phyloP scores from a whole-genome alignment of 805 yeast genomes.

The Wickerhamiella spandovensis region DNA sequence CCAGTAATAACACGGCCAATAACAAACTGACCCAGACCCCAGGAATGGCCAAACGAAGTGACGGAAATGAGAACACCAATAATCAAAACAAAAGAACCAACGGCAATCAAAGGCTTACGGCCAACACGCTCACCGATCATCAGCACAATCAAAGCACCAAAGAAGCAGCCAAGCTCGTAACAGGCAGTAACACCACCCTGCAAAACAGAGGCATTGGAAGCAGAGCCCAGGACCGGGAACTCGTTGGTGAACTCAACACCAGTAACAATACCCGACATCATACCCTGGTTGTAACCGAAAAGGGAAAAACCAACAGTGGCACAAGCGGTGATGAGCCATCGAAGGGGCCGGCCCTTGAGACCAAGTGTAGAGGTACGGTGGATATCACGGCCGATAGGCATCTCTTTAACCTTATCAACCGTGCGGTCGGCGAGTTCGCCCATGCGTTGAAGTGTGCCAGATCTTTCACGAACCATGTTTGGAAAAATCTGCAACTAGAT shows the following conservation, averaged over 20 bases:
- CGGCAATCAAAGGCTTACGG: conserved; percentile 47
- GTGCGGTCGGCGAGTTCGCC: background rate
- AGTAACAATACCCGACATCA: conserved; percentile 24
- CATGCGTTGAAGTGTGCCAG: background rate
- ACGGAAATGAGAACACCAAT: conserved; percentile 48
- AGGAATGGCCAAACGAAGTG: conserved; percentile 32
- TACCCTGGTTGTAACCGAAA: conserved; percentile 26
- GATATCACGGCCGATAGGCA: background rate
- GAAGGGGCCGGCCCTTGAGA: conserved; percentile 39
- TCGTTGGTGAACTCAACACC: conserved; percentile 50
- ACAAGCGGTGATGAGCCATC: conserved; percentile 37
- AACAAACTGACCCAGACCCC: conserved; percentile 53
- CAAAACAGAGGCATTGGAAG: conserved; percentile 29
- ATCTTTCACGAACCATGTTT: conserved; percentile 2
- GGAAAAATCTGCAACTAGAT: background rate
- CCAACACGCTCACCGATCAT: conserved; percentile 49
- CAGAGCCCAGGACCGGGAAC: conserved; percentile 32
- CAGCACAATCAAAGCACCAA: conserved; percentile 54
- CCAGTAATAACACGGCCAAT: conserved; percentile 64
- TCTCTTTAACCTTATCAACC: background rate
- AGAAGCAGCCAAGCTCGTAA: conserved; percentile 64
- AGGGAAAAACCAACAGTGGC: conserved; percentile 50
- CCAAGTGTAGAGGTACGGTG: conserved; percentile 40
- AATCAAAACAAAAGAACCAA: conserved; percentile 43
- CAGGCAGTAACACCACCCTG: conserved; percentile 48